These are phyloP conservation scores for Colletotrichum euphorbiae DNA, from an alignment of 2,329 filamentous ascomycete genomes.

Conservation along the genomic window DNA sequence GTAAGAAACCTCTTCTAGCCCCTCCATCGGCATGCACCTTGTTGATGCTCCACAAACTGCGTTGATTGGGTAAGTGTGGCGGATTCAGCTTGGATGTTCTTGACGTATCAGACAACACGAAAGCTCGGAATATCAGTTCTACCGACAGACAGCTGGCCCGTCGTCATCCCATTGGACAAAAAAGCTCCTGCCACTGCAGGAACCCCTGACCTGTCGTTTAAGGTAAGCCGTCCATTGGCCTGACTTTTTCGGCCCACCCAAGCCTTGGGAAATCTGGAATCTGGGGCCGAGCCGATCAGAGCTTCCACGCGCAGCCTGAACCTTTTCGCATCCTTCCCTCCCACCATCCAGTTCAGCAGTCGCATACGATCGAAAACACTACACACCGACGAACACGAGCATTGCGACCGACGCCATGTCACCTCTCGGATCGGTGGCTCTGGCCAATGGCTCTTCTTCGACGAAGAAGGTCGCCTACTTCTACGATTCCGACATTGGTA, in stretches of 20 bases:
- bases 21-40: neutral
- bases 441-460: conserved; percentile 55
- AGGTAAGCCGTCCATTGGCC: conserved; percentile 9
- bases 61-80: conserved; percentile 13
- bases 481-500: conserved; percentile 97
- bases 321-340: conserved; percentile 35
- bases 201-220: conserved; percentile 12
- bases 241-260: conserved; percentile 18
- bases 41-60: neutral
- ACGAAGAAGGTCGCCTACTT: conserved; percentile 95
- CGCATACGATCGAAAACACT: conserved; percentile 9
- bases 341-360: conserved; percentile 15
- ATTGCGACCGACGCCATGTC: conserved; percentile 37
- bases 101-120: conserved; percentile 31
- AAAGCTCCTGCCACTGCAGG: neutral
- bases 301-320: conserved; percentile 35
- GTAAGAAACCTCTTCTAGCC: neutral
- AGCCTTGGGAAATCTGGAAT: conserved; percentile 35
- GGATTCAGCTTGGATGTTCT: neutral
- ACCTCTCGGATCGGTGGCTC: conserved; percentile 57
- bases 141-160: neutral
- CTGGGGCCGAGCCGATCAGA: conserved; percentile 40
- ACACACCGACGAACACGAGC: neutral
- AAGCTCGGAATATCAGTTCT: conserved; percentile 10
- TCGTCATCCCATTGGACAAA: conserved; percentile 3